These are phyloP conservation scores for Lepidium didymum DNA, from an alignment of 345 rosid species.

Conservation along the genomic window DNA sequence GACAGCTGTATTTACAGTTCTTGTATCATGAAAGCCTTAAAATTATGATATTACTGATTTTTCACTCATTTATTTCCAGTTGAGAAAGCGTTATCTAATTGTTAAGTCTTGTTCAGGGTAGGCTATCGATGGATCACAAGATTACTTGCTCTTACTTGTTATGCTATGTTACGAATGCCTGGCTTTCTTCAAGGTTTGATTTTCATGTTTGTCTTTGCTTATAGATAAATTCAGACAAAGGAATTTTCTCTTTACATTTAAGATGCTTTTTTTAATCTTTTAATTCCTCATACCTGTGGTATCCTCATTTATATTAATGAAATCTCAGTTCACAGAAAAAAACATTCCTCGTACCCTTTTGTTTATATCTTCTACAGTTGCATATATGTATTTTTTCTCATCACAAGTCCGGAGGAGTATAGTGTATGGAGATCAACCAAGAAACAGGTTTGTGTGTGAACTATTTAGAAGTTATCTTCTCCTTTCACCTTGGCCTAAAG, in stretches of 20 bases:
- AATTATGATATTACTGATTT: background rate
- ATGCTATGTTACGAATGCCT: slow-evolving; percentile 80
- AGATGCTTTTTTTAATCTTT: background rate
- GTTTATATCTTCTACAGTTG: slow-evolving; percentile 55
- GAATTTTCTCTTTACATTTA: background rate
- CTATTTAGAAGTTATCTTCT: background rate
- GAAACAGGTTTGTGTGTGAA: slow-evolving; percentile 64
- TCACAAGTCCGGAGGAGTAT: slow-evolving; percentile 60
- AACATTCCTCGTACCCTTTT: too few relatives aligned
- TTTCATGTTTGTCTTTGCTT: background rate
- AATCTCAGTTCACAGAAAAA: too few relatives aligned
- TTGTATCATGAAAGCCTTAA: background rate
- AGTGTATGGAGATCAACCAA: slow-evolving; percentile 90
- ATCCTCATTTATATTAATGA: too few relatives aligned
- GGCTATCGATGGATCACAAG: slow-evolving; percentile 84
- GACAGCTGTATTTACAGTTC: background rate
- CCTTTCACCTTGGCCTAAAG: background rate
- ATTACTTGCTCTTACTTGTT: slow-evolving; percentile 65
- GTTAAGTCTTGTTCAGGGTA: slow-evolving; percentile 61
- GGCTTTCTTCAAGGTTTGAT: slow-evolving; percentile 85
- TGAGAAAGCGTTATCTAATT: slow-evolving; percentile 15
- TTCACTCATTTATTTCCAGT: background rate
- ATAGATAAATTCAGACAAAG: background rate
- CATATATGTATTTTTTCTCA: slow-evolving; percentile 74
- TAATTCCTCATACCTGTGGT: background rate